Conservation (phyloP, 2,329 filamentous ascomycete genomes). For the Talaromyces sp. region DNA sequence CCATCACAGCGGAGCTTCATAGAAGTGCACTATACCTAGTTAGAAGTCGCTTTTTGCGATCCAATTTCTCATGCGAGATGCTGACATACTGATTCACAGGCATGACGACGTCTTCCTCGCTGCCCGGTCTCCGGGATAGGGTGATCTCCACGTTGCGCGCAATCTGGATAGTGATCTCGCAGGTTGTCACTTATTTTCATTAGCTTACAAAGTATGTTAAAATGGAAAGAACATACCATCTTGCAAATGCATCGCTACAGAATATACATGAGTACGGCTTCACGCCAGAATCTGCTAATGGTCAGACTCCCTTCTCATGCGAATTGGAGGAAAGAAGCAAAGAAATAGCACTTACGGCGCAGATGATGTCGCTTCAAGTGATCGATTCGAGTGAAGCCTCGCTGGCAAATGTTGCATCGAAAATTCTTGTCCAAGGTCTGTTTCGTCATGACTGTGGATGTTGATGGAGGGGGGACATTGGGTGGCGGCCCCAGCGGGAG, state of each 20-base stretch:
- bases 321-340: background rate
- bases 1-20: conserved; percentile 50
- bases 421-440: conserved; percentile 39
- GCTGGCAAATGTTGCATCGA: conserved; percentile 44
- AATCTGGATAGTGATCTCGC: conserved; percentile 46
- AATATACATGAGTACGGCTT: conserved; percentile 49
- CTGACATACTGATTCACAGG: conserved; percentile 44
- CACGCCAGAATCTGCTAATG: conserved; percentile 43
- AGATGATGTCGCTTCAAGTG: conserved; percentile 49
- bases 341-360: conserved; percentile 36
- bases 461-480: conserved; percentile 11
- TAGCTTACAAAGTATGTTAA: background rate
- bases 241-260: conserved; percentile 45
- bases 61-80: background rate
- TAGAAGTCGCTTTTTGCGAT: background rate
- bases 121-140: conserved; percentile 46
- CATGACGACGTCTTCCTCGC: conserved; percentile 46
- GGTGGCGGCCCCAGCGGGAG: conserved; percentile 2
- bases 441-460: conserved; percentile 30
- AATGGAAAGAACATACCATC: conserved; percentile 34
- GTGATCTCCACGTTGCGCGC: conserved; percentile 41
- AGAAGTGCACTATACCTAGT: conserved; percentile 39
- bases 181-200: conserved; percentile 41
- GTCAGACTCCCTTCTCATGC: background rate
- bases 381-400: conserved; percentile 48